Evolutionary conservation across 2,329 filamentous ascomycete genomes (phyloP).

Genomic region (Neurospora sp.): DNA sequence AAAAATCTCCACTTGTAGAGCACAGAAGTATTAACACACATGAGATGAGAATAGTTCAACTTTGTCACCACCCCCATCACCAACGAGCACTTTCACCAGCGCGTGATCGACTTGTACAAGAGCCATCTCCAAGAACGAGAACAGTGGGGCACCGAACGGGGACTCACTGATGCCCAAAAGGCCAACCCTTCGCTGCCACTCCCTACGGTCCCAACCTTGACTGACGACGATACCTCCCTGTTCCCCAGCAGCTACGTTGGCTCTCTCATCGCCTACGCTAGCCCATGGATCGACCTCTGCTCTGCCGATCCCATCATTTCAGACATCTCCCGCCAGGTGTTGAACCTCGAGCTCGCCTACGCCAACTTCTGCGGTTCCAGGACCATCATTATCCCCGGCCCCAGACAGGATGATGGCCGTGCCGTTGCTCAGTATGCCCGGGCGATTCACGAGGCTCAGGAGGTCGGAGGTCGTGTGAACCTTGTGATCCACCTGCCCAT

Average conservation of each 20-base stretch:
- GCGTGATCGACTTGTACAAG: constrained; percentile 54
- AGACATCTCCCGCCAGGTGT: constrained; percentile 77
- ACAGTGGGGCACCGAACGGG: constrained; percentile 19
- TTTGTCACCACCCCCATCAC: constrained; percentile 74
- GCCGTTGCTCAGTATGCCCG: constrained; percentile 70
- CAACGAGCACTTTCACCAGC: constrained; percentile 59
- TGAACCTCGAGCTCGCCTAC: constrained; percentile 87
- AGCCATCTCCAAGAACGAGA: constrained; percentile 39
- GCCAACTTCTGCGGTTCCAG: constrained; percentile 89
- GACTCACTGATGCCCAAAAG: constrained; percentile 27
- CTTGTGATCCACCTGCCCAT: constrained; percentile 77
- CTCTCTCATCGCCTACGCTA: constrained; percentile 70
- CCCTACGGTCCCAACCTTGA: constrained; percentile 58
- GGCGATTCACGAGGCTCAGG: constrained; percentile 70
- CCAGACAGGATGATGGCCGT: constrained; percentile 44
- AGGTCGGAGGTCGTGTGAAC: constrained; percentile 65
- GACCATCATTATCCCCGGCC: constrained; percentile 74
- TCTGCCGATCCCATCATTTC: constrained; percentile 75
- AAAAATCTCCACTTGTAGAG: constrained; percentile 5
- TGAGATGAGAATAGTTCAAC: constrained; percentile 48
- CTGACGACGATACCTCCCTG: constrained; percentile 68
- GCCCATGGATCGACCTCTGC: constrained; percentile 85
- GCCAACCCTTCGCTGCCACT: constrained; percentile 39
- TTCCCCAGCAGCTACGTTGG: constrained; percentile 59
- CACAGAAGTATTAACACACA: constrained; percentile 12